phyloP scores from a whole-genome alignment of 2,329 filamentous ascomycete genomes.

The Colletotrichum musicola region DNA sequence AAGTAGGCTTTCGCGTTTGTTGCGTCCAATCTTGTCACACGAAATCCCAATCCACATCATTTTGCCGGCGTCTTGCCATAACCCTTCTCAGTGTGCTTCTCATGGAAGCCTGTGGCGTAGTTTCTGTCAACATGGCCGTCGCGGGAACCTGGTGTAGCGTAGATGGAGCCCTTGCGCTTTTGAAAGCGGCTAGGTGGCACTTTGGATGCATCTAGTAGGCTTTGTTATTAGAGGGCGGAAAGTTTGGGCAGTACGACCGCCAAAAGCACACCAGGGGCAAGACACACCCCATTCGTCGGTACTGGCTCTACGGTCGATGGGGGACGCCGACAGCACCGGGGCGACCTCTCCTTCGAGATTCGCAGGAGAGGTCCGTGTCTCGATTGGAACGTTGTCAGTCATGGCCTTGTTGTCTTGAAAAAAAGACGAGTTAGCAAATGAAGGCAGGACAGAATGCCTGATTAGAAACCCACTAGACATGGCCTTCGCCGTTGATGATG shows the following conservation, averaged over 20 bases:
- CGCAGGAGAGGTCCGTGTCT: conserved; percentile 8
- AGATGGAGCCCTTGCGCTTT: conserved; percentile 77
- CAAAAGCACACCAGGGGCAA: not conserved
- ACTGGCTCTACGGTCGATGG: conserved; percentile 52
- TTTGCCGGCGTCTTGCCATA: conserved; percentile 50
- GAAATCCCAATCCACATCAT: not conserved
- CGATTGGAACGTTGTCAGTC: conserved; percentile 21
- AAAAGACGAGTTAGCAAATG: not conserved
- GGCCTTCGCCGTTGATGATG: not conserved
- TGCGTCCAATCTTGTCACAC: no score
- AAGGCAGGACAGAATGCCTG: not conserved
- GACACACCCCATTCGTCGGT: conserved; percentile 64
- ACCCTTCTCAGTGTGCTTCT: conserved; percentile 68
- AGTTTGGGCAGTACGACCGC: no score
- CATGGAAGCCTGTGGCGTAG: conserved; percentile 70
- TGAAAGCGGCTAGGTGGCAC: conserved; percentile 77
- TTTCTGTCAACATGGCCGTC: conserved; percentile 74
- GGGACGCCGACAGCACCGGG: conserved; percentile 38
- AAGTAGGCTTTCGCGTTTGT: no score
- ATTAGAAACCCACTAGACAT: conserved; percentile 26
- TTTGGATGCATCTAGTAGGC: conserved; percentile 70
- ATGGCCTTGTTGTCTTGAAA: conserved; percentile 21
- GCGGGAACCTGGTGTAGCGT: conserved; percentile 73
- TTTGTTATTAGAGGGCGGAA: conserved; percentile 19
- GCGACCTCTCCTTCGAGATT: conserved; percentile 19